Evolutionary conservation across 177 flowering plant genomes (phyloP).

Genomic region (Telopea speciosissima): DNA sequence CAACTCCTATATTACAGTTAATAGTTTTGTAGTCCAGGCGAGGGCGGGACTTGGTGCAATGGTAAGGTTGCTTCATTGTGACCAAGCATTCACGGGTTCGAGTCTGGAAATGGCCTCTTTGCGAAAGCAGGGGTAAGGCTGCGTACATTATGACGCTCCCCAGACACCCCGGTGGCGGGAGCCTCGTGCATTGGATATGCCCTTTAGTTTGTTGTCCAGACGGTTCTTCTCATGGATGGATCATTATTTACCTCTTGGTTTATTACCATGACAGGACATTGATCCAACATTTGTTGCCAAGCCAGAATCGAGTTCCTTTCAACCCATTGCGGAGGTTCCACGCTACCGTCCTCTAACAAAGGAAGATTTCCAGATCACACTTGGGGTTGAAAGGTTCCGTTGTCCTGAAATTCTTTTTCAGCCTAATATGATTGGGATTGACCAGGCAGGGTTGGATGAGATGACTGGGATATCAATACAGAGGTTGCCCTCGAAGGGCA

Average conservation of each 20-base stretch:
- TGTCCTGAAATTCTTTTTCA: conserved; percentile 90
- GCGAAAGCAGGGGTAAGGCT: too few relatives aligned
- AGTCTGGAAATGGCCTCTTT: too few relatives aligned
- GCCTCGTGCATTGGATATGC: too few relatives aligned
- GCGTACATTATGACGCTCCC: too few relatives aligned
- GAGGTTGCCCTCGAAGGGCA: conserved; percentile 40
- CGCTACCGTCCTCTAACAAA: conserved; percentile 64
- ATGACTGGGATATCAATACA: conserved; percentile 79
- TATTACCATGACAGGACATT: conserved; percentile 50
- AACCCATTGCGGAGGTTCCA: conserved; percentile 47
- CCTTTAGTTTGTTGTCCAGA: neutral
- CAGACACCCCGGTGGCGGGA: too few relatives aligned
- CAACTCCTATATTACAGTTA: neutral
- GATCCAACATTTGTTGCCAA: conserved; percentile 75
- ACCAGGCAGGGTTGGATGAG: conserved; percentile 93
- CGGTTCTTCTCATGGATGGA: neutral
- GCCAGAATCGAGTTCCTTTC: conserved; percentile 33
- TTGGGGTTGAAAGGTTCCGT: conserved; percentile 94
- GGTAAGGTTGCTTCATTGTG: too few relatives aligned
- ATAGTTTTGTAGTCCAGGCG: too few relatives aligned
- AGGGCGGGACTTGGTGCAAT: too few relatives aligned
- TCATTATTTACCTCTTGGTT: conserved; percentile 4
- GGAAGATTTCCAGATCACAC: conserved; percentile 77
- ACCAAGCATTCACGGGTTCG: too few relatives aligned
- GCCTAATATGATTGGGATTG: conserved; percentile 77